phyloP scores from a whole-genome alignment of 108 stramenopile species.

The Nannochloropsis gaditana region DNA sequence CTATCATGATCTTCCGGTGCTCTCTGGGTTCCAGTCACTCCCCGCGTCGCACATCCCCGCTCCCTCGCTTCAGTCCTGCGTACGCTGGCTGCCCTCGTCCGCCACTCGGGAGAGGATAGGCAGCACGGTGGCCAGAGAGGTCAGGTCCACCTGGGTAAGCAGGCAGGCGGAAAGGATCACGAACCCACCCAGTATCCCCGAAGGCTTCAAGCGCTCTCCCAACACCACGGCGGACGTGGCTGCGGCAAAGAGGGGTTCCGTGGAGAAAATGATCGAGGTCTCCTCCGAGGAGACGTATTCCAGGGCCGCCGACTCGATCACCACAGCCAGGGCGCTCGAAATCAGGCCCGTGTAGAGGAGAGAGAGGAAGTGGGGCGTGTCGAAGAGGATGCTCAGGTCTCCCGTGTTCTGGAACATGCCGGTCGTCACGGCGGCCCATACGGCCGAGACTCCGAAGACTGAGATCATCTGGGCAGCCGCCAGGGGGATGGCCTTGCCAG shows the following conservation, averaged over 20 bases:
- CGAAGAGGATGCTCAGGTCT: conserved; percentile 20
- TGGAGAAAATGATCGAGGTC: conserved; percentile 77
- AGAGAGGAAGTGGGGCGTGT: conserved; percentile 32
- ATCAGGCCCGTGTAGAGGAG: conserved; percentile 78
- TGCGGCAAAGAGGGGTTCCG: conserved; percentile 83
- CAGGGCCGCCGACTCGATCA: conserved; percentile 78
- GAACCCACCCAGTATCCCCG: conserved; percentile 33
- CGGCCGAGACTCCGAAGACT: conserved; percentile 59
- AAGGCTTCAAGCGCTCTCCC: conserved; percentile 63
- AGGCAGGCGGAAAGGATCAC: conserved; percentile 40
- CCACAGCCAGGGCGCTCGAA: conserved; percentile 80
- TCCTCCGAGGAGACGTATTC: conserved; percentile 69
- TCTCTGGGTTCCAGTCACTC: too few relatives aligned
- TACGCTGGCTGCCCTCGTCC: not conserved
- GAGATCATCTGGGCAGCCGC: conserved; percentile 70
- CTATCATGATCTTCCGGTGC: too few relatives aligned
- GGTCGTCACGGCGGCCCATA: conserved; percentile 23
- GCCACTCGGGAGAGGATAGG: not conserved
- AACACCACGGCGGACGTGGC: conserved; percentile 68
- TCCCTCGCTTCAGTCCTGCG: too few relatives aligned
- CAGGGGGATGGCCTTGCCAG: conserved; percentile 59
- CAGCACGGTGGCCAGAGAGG: not conserved
- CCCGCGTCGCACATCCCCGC: too few relatives aligned
- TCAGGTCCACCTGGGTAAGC: conserved; percentile 26
- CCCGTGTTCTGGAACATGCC: conserved; percentile 22